These are phyloP conservation scores for Endocladia muricata DNA, from an alignment of 31 red algal species.

Conservation along the genomic window DNA sequence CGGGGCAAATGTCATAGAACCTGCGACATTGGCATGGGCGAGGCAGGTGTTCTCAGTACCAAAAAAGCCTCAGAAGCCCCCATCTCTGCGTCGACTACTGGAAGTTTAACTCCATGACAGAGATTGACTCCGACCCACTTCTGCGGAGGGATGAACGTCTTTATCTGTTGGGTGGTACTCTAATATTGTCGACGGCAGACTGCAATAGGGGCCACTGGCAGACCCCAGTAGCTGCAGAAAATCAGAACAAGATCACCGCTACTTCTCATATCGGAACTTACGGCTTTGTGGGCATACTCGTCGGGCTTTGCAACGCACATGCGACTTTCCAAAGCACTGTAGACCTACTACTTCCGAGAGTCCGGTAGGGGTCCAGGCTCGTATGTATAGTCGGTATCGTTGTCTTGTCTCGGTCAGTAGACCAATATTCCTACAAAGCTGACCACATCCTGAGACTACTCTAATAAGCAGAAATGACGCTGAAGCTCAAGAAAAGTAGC, in stretches of 20 bases:
- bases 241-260: neutral
- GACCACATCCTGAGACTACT: neutral
- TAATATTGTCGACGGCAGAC: neutral
- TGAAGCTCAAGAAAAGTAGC: conserved; percentile 15
- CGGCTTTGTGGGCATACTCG: neutral
- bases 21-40: conserved; percentile 19
- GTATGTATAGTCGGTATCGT: neutral
- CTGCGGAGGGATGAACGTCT: conserved; percentile 22
- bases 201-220: conserved; percentile 18
- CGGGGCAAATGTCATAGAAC: conserved; percentile 23
- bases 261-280: conserved; percentile 8
- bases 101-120: conserved; percentile 9
- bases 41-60: conserved; percentile 15
- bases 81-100: conserved; percentile 15
- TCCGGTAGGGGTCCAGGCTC: neutral
- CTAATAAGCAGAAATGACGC: neutral
- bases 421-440: neutral
- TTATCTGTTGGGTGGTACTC: neutral
- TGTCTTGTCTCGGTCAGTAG: neutral
- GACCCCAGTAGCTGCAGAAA: neutral
- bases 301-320: conserved; percentile 15
- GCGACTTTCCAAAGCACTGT: conserved; percentile 13
- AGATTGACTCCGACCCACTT: conserved; percentile 2
- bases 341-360: neutral
- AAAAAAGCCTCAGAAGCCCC: conserved; percentile 9